Evolutionary conservation across 1,284 basidiomycete species (phyloP).

Genomic region (Leccinum ambiguum): DNA sequence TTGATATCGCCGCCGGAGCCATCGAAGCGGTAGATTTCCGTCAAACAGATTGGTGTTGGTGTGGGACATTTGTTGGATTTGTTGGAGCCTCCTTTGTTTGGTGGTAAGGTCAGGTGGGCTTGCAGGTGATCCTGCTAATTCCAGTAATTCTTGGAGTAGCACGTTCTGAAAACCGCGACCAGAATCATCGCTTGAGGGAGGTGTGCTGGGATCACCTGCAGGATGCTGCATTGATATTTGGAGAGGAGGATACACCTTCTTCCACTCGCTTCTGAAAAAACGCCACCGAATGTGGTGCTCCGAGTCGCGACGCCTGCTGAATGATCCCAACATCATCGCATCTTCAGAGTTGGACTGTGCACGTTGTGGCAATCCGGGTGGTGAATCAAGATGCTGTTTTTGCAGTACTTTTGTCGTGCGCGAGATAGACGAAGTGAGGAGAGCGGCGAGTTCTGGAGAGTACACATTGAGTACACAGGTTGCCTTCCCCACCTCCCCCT

Average conservation of each 20-base stretch:
- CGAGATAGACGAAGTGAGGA: constrained; percentile 54
- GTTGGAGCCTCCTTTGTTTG: constrained; percentile 14
- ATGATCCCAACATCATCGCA: constrained; percentile 56
- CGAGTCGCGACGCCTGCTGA: constrained; percentile 60
- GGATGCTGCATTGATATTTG: constrained; percentile 35
- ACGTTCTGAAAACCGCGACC: constrained; percentile 45
- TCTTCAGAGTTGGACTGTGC: constrained; percentile 60
- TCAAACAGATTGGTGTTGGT: constrained; percentile 18
- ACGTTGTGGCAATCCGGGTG: constrained; percentile 55
- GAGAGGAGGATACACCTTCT: constrained; percentile 59
- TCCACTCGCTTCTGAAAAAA: constrained; percentile 55
- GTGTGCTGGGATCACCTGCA: constrained; percentile 1
- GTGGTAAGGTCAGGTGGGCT: constrained; percentile 8
- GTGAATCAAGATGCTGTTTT: constrained; percentile 41
- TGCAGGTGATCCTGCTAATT: constrained; percentile 39
- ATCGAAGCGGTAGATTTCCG: constrained; percentile 47
- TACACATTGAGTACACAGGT: too few relatives aligned
- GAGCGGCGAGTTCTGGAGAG: constrained; percentile 56
- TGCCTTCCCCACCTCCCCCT: too few relatives aligned
- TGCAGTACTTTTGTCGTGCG: constrained; percentile 47
- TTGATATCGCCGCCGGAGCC: constrained; percentile 66
- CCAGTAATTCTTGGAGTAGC: constrained; percentile 47
- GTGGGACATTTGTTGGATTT: constrained; percentile 1
- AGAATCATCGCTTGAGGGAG: constrained; percentile 27
- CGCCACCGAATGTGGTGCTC: constrained; percentile 70